Percentiles rank a stretch among this genome's conserved stretches.
Conservation (phyloP, 2,329 filamentous ascomycete species). For the Arthrobotrys sinensis region DNA sequence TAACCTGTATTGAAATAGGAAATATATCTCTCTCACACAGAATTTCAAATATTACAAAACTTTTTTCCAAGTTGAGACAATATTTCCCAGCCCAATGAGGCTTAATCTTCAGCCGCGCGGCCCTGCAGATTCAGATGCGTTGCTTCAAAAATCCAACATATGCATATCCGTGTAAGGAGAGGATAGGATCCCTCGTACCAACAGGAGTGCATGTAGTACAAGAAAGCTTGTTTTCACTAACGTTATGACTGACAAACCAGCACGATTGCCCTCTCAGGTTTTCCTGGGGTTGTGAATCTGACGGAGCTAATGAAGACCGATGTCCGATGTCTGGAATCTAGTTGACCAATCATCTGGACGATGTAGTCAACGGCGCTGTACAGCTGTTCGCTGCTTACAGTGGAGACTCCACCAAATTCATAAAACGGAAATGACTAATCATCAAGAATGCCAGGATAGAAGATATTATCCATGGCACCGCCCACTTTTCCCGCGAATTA, state of each 20-base stretch:
- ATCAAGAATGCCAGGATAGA: background rate
- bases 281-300: background rate
- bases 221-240: slow-evolving; percentile 20
- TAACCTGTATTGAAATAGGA: background rate
- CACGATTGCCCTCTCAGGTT: background rate
- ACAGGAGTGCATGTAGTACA: background rate
- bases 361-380: background rate
- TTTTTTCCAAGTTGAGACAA: too few species aligned
- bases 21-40: too few species aligned
- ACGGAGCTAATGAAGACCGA: background rate
- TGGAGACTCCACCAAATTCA: background rate
- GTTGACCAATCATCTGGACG: slow-evolving; percentile 2
- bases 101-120: too few species aligned
- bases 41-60: too few species aligned
- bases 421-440: background rate
- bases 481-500: background rate
- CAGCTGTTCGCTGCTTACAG: slow-evolving; percentile 35
- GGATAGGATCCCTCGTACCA: too few species aligned
- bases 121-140: too few species aligned
- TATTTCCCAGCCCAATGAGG: too few species aligned
- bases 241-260: too few species aligned
- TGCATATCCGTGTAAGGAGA: too few species aligned
- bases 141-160: too few species aligned
- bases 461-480: background rate
- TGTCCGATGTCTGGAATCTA: background rate